Evolutionary conservation across 1,284 basidiomycete genomes (phyloP), one percentile per base, ranked within the genome.

Genomic region (Ganoderma lucidum): DNA sequence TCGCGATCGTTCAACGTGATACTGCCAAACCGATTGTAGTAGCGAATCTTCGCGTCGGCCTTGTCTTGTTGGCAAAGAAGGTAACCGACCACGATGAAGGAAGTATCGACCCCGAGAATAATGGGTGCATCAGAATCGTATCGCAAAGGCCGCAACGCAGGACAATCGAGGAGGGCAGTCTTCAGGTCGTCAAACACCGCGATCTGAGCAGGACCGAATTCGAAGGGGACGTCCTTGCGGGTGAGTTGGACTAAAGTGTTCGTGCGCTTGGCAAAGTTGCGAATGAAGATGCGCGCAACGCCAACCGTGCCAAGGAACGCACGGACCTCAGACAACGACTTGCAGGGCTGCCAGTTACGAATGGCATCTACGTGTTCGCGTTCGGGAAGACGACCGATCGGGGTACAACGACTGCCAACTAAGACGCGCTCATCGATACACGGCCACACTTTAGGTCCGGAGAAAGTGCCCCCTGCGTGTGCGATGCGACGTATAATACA

Each of bases 321-420:
- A n/a, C n/a, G n/a, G n/a, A n/a, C n/a, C n/a, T n/a, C 74, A 3
- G 72, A 73, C 30, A 75, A 61, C 10, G 39, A 63, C 10, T 56
- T 59, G 30, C 72, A 75, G 0, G 70, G 67, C 3, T 71, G 70
- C 77, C 77, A 79, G 51, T 78, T 77, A 2, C 6, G 6, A 1
- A 51, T 15, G 1, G 15, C 48, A 5, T 23, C n/a, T 2, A 51
- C 23, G n/a, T n/a, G 48, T 1, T 51, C 23, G 12, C 8, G n/a
- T 5, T 51, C 48, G 1, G 48, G 48, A 2, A 51, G 77, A 79
- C 70, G 74, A n/a, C n/a, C n/a, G n/a, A n/a, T n/a, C n/a, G n/a
- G n/a, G n/a, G n/a, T n/a, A n/a, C n/a, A n/a, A n/a, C n/a, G n/a
- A n/a, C n/a, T n/a, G n/a, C n/a, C n/a, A n/a, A n/a, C n/a, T n/a